Base-by-base conservation (phyloP, 192 early-diverging fungal species). In the Cetraspora pellucida region DNA sequence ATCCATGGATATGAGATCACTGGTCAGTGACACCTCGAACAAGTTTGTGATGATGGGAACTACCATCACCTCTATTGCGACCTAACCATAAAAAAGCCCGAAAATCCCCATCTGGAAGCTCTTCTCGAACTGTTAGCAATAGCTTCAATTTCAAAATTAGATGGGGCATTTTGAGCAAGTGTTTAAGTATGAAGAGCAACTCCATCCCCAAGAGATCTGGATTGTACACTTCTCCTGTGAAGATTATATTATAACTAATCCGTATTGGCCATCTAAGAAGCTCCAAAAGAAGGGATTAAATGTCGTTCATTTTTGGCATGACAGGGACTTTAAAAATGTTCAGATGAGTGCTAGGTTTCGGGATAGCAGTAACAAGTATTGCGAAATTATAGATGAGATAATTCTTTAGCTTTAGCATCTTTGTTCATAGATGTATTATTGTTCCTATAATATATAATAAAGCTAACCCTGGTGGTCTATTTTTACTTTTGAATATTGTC, bases 391-490 rank as follows among this genome's bases (percentile, higher is more conserved):
- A 52, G 50, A 52, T 52, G 11, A 4, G 50, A 8, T 4, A 10
- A 52, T 52, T 52, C 50, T 52, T 52, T 52, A 49, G 46, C 49
- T 52, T 52, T 5, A 52, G 46, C 46, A 13, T 13, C 46, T 52
- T 52, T 19, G 49, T 10, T 19, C 11, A 52, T 52, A 49, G 47
- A 2, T 49, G 47, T 49, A 49, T 2, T 49, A 49, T 49, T 49
- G 16, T 49, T 49, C 6, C 16, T 49, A n/a, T 52, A 4, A 0
- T 19, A 4, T 52, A 52, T 52, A 52, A 52, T 52, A 52, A 52
- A 52, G 10, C 50, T 11, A 19, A 52, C 6, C 11, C 50, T 10
- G 73, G 81, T 99, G 23, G 70, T 89, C 60, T 85, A 86, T 16
- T 37, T 37, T 37, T 37, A 37, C 5, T 37, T 37, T 37, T 1